Base-by-base conservation (phyloP, 78 protist species). In the Guillardia theta region DNA sequence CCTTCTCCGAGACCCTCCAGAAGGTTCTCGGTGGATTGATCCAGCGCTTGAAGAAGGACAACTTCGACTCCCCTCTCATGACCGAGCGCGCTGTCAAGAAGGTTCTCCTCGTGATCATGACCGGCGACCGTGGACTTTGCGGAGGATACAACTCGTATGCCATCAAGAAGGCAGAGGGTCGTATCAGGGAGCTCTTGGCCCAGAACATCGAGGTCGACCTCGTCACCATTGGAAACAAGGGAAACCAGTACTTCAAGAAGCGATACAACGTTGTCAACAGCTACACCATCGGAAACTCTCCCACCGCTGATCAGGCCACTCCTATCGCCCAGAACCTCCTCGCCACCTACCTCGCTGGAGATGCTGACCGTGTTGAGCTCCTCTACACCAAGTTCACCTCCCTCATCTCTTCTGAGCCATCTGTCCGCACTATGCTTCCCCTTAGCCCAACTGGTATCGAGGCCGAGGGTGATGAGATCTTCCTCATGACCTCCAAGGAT, bases 81-180 rank as follows among this genome's bases (percentile, higher is more conserved):
- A 15, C 92, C 37, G 33, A 45, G 62, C 95, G 95, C 78, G 76
- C 93, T 39, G 92, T 78, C 64, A 88, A 94, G 78, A 94, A 88
- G 80, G 92, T 76, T 39, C 90, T 30, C 43, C 90, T 78, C 3
- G 48, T 88, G 18, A 43, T 48, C 37, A 48, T 94, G 88, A 30
- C 92, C 15, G 95, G 95, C 54, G 95, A 94, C 76, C 95, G 95
- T 50, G 95, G 95, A 15, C 95, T 94, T 30, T 94, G 95, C 94
- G 95, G 95, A 64, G 93, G 64, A 2, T 94, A 94, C 95, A 94
- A 94, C 94, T 27, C 95, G 33, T 39, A n/a, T 43, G 80, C 70
- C 48, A 87, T 94, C 87, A 94, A 94, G 95, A 78, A 78, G 90
- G 90, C 88, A 0, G 92, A 45, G 62, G 10, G 0, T 19, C 95